Conservation (phyloP, 2,329 filamentous ascomycete species). For the Penicillium expansum region DNA sequence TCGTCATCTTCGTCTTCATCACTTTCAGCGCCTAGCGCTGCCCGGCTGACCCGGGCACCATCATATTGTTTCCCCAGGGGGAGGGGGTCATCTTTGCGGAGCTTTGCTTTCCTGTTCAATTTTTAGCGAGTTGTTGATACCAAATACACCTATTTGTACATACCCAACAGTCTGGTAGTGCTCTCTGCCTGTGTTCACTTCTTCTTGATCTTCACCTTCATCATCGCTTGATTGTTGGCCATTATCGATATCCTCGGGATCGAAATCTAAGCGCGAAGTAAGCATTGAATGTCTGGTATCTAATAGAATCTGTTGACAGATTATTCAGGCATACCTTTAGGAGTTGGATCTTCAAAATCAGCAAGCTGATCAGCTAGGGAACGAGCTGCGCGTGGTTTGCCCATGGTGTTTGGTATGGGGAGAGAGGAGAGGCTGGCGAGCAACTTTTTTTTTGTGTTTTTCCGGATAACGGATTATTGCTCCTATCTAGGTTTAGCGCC, state of each 20-base stretch:
- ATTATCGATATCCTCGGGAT: constrained; percentile 69
- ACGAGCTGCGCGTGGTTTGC: constrained; percentile 51
- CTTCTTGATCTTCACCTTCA: constrained; percentile 48
- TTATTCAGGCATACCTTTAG: constrained; percentile 54
- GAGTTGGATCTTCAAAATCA: constrained; percentile 60
- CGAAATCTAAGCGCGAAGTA: constrained; percentile 60
- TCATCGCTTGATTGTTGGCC: constrained; percentile 56
- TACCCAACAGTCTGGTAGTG: constrained; percentile 80
- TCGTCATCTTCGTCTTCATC: constrained; percentile 50
- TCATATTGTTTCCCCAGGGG: constrained; percentile 76
- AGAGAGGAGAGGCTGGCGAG: constrained; percentile 6
- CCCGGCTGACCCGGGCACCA: constrained; percentile 71
- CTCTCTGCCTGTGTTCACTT: constrained; percentile 65
- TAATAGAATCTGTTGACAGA: background rate
- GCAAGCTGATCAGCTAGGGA: constrained; percentile 60
- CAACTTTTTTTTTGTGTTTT: constrained; percentile 27
- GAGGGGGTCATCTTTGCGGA: constrained; percentile 69
- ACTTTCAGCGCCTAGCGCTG: constrained; percentile 60
- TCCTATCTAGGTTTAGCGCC: constrained; percentile 12
- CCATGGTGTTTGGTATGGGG: constrained; percentile 24
- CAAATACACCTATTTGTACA: constrained; percentile 17
- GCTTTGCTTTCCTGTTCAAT: constrained; percentile 67
- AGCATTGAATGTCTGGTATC: background rate
- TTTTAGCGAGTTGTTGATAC: constrained; percentile 12
- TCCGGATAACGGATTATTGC: constrained; percentile 23